Evolutionary conservation across 2,329 filamentous ascomycete genomes (phyloP), one percentile per base, ranked within the genome.

Genomic region (Ophiostoma australiae): DNA sequence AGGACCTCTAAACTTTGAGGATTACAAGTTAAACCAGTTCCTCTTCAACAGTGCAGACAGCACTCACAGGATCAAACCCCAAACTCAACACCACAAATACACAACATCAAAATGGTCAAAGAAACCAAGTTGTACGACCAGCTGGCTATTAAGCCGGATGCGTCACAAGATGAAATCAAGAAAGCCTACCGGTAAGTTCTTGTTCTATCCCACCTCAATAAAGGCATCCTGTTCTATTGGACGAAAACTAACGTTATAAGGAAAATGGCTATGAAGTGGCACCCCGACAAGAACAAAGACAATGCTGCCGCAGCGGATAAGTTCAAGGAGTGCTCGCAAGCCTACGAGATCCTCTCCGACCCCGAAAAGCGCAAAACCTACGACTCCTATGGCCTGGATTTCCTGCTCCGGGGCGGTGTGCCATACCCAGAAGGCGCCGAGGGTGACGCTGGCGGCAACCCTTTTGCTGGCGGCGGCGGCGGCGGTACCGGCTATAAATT

Each of bases 261-360:
- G 74, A 97, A 97, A 85, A 87, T 90, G 71, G 94, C 94, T 70
- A 82, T 98, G 79, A 96, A 94, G 82, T 94, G 89, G 82, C 95
- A 99, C 78, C 95, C 95, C 7, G 95, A 99, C 84, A 99, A 98
- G 86, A 99, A 98, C 85, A 94, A 94, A 81, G 90, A 97, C 82
- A 93, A 94, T 76, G 89, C 93, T 39, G 83, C 88, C 69, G 92
- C 94, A 10, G 85, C 88, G 73, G 95, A 98, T 79, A 97, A 94
- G 81, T 99, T 99, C 86, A 99, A 99, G 83, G 95, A 98, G 80
- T 91, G 93, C 74, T 97, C 93, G 0, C 94, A 98, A 82, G 95
- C 95, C 71, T 99, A 97, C 83, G 95, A 99, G 82, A 97, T 99
- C 76, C 89, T 99, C 3, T 97, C 93, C 73, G 95, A 99, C 77